Base-by-base conservation (phyloP, 106 monocot species). In the Acorus gramineus region DNA sequence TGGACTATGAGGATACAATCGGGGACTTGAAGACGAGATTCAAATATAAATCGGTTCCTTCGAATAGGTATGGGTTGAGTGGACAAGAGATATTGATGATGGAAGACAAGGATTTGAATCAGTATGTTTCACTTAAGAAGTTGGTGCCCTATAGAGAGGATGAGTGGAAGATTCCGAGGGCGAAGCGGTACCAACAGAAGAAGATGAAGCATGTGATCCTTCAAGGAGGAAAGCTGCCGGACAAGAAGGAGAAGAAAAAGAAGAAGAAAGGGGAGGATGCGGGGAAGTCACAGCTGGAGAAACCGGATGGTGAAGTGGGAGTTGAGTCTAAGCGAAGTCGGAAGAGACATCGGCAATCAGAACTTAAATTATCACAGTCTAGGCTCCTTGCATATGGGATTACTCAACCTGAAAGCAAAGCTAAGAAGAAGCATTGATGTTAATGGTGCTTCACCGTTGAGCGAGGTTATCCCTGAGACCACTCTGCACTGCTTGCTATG, bases 1-100 rank as follows among this genome's bases (percentile, higher is more conserved):
- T 99, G 73, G 92, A 99, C 67, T 99, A 99, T 71, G 98, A 99
- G 64, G 92, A 80, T 68, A 92, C 92, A 5, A 84, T 99, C 56
- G 96, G 88, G 50, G 98, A 99, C 59, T 53, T 99, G 42, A 99
- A 85, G 73, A 99, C 98, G 28, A 76, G 98, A 50, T 92, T 99
- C 78, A 92, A 84, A 67, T 92, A 92, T 56, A 88, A 59, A 58
- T 63, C 81, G 14, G 92, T 99, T 66, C 75, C 66, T 28, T 60
- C 83, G 2, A 86, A 84, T 44, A 76, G 51, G 63, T 99, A 71
- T 63, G 98, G 98, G 0, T 65, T 99, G 73, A 69, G 53, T 11
- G 7, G 83, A 11, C 74, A 73, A 71, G 98, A 99, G 66, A 84
- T 99, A 60, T 72, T 99, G 57, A 70, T 71, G 51, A 51, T 85